Base-by-base conservation (phyloP, 2,329 filamentous ascomycete genomes). In the Aureobasidium leucospermi region DNA sequence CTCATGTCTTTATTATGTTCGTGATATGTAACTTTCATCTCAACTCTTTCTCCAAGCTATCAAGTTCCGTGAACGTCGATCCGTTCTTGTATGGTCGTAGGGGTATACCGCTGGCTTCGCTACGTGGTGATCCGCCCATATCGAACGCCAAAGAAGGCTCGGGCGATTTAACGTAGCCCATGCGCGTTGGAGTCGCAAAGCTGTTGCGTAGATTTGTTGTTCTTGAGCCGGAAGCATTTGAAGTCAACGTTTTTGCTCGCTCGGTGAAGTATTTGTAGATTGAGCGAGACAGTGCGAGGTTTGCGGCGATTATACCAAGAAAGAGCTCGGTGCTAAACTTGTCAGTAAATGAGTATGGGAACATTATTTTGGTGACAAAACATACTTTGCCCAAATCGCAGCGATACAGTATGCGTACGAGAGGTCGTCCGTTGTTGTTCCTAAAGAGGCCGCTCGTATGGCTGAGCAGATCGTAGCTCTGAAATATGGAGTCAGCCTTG, bases 271-370 rank as follows among this genome's bases (percentile, higher is more conserved):
- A 53, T 23, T 47, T 51, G 59, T 48, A 55, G 16, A 60, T 60
- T 4, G 61, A 57, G 13, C 59, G 61, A 4, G 57, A 63, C 4
- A 64, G 62, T 13, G 65, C 63, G 19, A 69, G 62, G 43, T 69
- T 69, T 15, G 66, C 64, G n/a, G 67, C 67, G 34, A 67, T 67
- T 34, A 69, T 67, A 13, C 67, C 67, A 19, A 69, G 63, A 58
- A 67, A 64, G n/a, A 66, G 45, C 57, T 69, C 67, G 10, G 66
- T 65, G 47, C 64, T 67, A 38, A 1, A 16, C 3, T 2, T n/a
- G 9, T 16, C 4, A 28, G 34, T 23, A 6, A 23, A 10, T 23
- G 42, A 3, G 11, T 3, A 2, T 28, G 11, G 23, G 11, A 23
- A 9, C 3, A 16, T 8, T 3, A 5, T 19, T 23, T 28, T 10